A percentile compares a stretch with the other conserved stretches of the same genome.
These are phyloP conservation scores for Miscanthus lutarioriparius DNA, from an alignment of 176 grass and related monocot species.

Conservation along the genomic window DNA sequence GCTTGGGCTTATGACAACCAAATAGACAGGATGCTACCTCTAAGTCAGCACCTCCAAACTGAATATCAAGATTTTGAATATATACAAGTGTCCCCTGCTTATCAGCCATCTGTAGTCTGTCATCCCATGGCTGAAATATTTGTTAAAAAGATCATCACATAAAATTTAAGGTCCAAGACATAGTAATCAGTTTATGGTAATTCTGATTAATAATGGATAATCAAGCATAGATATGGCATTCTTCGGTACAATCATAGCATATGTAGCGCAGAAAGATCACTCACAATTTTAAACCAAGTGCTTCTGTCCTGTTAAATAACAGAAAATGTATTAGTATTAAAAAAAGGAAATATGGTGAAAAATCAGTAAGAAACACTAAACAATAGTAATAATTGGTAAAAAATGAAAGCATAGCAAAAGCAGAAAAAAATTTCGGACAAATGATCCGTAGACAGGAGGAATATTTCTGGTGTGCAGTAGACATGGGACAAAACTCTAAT, in stretches of 20 bases:
- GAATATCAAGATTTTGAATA: slow-evolving; percentile 86
- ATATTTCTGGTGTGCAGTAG: neutral
- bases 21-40: slow-evolving; percentile 50
- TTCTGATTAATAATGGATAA: slow-evolving; percentile 28
- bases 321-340: slow-evolving; percentile 34
- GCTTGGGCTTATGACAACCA: neutral
- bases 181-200: neutral
- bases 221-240: slow-evolving; percentile 9
- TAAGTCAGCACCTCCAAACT: slow-evolving; percentile 68
- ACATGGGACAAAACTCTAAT: neutral
- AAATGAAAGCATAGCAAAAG: neutral
- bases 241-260: slow-evolving; percentile 3
- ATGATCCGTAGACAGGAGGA: slow-evolving; percentile 8
- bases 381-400: slow-evolving; percentile 5
- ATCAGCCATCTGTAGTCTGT: slow-evolving; percentile 43
- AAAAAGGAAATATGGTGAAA: slow-evolving; percentile 32
- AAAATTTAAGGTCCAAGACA: slow-evolving; percentile 22
- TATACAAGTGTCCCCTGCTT: slow-evolving; percentile 59
- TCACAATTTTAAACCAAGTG: slow-evolving; percentile 87
- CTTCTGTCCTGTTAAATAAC: slow-evolving; percentile 70
- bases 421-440: neutral
- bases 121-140: slow-evolving; percentile 72
- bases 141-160: slow-evolving; percentile 17
- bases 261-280: slow-evolving; percentile 42
- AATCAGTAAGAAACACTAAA: slow-evolving; percentile 23